Evolutionary conservation across 108 stramenopile genomes (phyloP), one percentile per base, ranked within the genome.

Genomic region (Skeletonema grethae): DNA sequence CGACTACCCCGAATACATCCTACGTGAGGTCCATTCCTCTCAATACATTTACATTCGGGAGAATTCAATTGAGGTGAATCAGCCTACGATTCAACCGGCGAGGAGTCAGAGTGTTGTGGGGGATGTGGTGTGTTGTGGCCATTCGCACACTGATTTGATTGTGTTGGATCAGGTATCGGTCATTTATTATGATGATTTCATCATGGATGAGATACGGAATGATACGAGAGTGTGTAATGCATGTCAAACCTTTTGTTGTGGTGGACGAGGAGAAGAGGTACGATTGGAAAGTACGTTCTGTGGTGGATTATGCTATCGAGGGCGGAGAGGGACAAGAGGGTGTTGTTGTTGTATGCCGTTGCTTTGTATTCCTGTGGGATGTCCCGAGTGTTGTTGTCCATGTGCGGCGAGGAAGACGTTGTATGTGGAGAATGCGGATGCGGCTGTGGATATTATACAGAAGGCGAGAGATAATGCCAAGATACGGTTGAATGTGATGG

Each of bases 51-150:
- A 85, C 68, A 58, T 88, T 7, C 72, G 83, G 10, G 87, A 88
- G 67, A 88, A 85, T 39, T 77, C 75, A 8, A 58, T 88, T 57
- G 87, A 88, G 70, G 85, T 81, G 83, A 88, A 88, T 63, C 66
- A 74, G 57, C 87, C 85, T 11, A 63, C 64, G n/a, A 34, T 74
- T 29, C 73, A 68, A 61, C 66, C 76, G 24, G 70, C 76, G 29
- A 61, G 74, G 60, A 62, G 76, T 11, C 46, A 80, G 55, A 72
- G 34, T 25, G 3, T 56, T 10, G 38, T 72, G 15, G 13, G 66
- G 11, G 30, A 70, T 6, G n/a, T 65, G 13, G 12, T 79, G 4
- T 85, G 84, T 67, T 85, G 85, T 41, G 84, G 84, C 22, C 34
- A 65, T 29, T 82, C 80, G 0, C 61, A 62, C 29, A 73, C 76